Evolutionary conservation across 257 asterid genomes (phyloP).

Genomic region (Capsicum chinense): DNA sequence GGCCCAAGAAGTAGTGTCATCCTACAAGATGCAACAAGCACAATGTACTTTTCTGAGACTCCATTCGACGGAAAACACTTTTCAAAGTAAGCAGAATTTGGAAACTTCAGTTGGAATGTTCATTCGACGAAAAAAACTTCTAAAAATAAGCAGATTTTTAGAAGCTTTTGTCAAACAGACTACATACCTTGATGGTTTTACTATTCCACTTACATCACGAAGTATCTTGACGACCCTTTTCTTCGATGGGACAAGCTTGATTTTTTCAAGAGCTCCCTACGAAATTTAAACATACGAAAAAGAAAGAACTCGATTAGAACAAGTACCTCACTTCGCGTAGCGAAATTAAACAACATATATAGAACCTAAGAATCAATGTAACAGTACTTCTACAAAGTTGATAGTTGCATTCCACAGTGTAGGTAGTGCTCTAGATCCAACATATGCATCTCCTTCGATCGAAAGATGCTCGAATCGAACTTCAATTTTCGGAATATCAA

Average conservation of each 20-base stretch:
- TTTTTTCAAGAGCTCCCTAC: conserved; percentile 66
- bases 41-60: too few species aligned
- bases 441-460: conserved; percentile 74
- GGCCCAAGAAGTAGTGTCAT: conserved; percentile 97
- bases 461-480: conserved; percentile 77
- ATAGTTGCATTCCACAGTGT: conserved; percentile 74
- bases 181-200: conserved; percentile 85
- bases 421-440: conserved; percentile 91
- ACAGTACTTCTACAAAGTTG: conserved; percentile 71
- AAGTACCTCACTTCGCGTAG: neutral
- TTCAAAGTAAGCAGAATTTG: too few species aligned
- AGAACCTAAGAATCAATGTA: neutral
- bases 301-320: neutral
- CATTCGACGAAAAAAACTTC: too few species aligned
- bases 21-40: conserved; percentile 46
- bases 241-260: conserved; percentile 82
- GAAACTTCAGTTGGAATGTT: too few species aligned
- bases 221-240: conserved; percentile 77
- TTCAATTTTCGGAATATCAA: conserved; percentile 82
- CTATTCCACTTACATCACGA: conserved; percentile 68
- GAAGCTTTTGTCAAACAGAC: neutral
- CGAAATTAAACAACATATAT: neutral
- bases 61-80: too few species aligned
- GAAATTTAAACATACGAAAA: neutral
- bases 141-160: neutral